Percentiles rank a stretch among this genome's conserved stretches.
Evolutionary conservation across 2,329 filamentous ascomycete species (phyloP).

Genomic region (Saccharata proteae): DNA sequence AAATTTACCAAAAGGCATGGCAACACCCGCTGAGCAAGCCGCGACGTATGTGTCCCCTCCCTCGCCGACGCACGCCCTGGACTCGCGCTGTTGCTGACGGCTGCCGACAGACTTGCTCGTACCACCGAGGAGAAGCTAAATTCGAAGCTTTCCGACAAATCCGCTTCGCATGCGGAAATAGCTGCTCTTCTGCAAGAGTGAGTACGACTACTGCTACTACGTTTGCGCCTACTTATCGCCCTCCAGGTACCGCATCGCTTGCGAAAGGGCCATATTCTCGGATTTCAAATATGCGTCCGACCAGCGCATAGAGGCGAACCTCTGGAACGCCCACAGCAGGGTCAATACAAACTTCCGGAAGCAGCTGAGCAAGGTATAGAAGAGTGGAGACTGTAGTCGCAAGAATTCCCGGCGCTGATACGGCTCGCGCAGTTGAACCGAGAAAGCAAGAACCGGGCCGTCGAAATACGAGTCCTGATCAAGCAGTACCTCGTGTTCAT

Average conservation of each 20-base stretch:
- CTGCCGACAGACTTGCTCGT: conserved; percentile 26
- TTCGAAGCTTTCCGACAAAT: conserved; percentile 36
- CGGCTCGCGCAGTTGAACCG: conserved; percentile 6
- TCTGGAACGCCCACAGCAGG: conserved; percentile 70
- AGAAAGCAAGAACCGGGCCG: conserved; percentile 36
- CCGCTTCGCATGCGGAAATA: conserved; percentile 38
- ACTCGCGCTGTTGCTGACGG: conserved; percentile 13
- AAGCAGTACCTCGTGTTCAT: conserved; percentile 76
- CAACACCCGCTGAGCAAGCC: conserved; percentile 36
- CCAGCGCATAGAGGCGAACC: conserved; percentile 52
- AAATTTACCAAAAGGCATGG: conserved; percentile 26
- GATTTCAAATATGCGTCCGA: conserved; percentile 55
- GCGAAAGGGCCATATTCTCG: conserved; percentile 58
- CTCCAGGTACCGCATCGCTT: conserved; percentile 55
- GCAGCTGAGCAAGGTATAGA: conserved; percentile 41
- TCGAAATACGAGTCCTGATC: conserved; percentile 63
- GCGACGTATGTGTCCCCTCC: conserved; percentile 37
- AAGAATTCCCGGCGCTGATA: not conserved
- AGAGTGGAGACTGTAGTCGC: conserved; percentile 18
- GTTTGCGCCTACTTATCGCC: conserved; percentile 6
- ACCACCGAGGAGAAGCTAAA: conserved; percentile 38
- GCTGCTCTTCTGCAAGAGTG: conserved; percentile 29
- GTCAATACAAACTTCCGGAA: conserved; percentile 71
- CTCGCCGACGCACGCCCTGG: conserved; percentile 1
- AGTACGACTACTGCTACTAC: conserved; percentile 6